A percentile compares a stretch with the other conserved stretches of the same genome.
Evolutionary conservation across 2,329 filamentous ascomycete species (phyloP).

Genomic region (Aspergillus sergii): DNA sequence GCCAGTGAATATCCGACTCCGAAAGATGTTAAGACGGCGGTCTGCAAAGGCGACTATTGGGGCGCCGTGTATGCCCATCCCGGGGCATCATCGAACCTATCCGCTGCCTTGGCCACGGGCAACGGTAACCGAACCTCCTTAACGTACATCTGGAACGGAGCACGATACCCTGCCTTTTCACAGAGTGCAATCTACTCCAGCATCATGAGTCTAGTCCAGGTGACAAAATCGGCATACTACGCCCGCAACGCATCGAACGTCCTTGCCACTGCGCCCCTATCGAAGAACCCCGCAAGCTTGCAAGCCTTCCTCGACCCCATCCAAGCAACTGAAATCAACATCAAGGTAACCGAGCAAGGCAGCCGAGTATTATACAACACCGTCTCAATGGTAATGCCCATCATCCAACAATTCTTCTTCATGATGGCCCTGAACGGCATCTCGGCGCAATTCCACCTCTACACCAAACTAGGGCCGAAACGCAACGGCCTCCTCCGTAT

Average conservation of each 20-base stretch:
- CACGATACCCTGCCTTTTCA: slow-evolving; percentile 38
- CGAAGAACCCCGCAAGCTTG: slow-evolving; percentile 24
- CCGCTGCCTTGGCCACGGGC: slow-evolving; percentile 31
- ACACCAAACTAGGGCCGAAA: not conserved
- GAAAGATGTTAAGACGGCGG: slow-evolving; percentile 9
- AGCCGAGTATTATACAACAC: slow-evolving; percentile 44
- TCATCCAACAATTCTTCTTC: slow-evolving; percentile 50
- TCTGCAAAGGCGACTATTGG: slow-evolving; percentile 29
- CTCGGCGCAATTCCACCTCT: slow-evolving; percentile 29
- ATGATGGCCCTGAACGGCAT: slow-evolving; percentile 47
- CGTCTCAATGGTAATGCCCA: slow-evolving; percentile 42
- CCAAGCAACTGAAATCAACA: slow-evolving; percentile 32
- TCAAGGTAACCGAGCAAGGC: slow-evolving; percentile 41
- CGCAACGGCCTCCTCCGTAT: slow-evolving; percentile 10
- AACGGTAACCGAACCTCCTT: slow-evolving; percentile 36
- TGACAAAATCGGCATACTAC: slow-evolving; percentile 32
- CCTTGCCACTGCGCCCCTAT: slow-evolving; percentile 21
- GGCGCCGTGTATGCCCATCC: slow-evolving; percentile 26
- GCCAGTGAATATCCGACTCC: slow-evolving; percentile 1
- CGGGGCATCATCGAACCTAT: slow-evolving; percentile 37
- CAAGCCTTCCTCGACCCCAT: slow-evolving; percentile 42
- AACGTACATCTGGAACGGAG: slow-evolving; percentile 44
- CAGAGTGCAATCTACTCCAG: slow-evolving; percentile 32
- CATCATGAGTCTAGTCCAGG: slow-evolving; percentile 32
- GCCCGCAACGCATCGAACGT: slow-evolving; percentile 31